Base-by-base conservation (phyloP, 345 rosid genomes). In the Sonneratia alba region DNA sequence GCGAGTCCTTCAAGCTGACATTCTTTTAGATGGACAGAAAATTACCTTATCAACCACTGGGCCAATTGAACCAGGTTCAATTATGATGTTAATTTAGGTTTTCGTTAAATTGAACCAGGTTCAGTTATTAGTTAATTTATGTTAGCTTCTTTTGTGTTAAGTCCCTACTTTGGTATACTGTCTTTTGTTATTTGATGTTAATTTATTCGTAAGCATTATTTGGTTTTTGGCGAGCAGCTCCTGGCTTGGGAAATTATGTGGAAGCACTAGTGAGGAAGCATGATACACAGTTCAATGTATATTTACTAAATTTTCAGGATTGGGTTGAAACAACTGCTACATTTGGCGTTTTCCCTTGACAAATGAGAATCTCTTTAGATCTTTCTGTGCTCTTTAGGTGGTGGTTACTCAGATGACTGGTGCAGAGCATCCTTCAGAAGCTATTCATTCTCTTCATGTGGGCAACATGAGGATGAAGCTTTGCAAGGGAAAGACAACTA, bases 381-480 rank as follows among this genome's bases (percentile, higher is more conserved):
- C 43, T n/a, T 27, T 71, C 56, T 37, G 71, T 43, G 49, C 61
- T 70, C 57, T 49, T 7, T 68, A 94, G 98, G 98, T 92, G 36
- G 85, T 96, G 69, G 88, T 96, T 72, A 84, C 90, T 67, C 98
- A 95, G 63, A 83, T 82, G 83, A 87, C 82, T 80, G 99, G 94
- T 40, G 82, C 72, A 36, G 91, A 89, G 71, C 83, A 85, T 76
- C 66, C 83, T 69, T 82, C 94, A 61, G 97, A 92, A 77, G 85
- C 98, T 72, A 89, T 96, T 75, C 97, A 92, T 74, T 78, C 77
- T 66, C 85, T 96, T 79, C 97, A 90, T 72, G 94, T 96, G 64
- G 97, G 97, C 72, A 96, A 88, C 79, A 92, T 92, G 99, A 92
- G 99, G 81, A 88, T 96, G 72, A 96, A 96, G 81, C 94, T 96